Conservation (phyloP, 805 yeast genomes). For the Candida piceae region DNA sequence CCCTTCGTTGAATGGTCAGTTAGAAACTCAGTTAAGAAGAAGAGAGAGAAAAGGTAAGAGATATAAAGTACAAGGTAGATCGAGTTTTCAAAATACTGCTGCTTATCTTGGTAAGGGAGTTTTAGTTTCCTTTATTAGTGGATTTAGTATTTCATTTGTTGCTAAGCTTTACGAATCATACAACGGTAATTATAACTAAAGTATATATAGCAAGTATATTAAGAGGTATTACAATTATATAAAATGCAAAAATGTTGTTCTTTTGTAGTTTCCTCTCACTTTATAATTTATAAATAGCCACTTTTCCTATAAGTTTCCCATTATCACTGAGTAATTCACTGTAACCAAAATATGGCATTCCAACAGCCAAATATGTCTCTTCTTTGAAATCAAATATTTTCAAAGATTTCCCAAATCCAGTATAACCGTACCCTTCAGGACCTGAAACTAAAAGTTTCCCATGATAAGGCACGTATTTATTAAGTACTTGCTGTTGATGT, state of each 20-base stretch:
- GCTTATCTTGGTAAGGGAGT: not conserved
- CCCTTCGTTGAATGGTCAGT: too few species aligned
- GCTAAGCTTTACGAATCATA: constrained; percentile 6
- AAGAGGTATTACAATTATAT: too few species aligned
- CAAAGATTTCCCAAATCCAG: constrained; percentile 42
- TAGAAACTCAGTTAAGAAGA: too few species aligned
- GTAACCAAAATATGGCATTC: constrained; percentile 29
- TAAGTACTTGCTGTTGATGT: too few species aligned
- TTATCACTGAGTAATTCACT: constrained; percentile 18
- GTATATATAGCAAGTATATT: too few species aligned
- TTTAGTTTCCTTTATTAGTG: constrained; percentile 11
- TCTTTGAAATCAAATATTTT: constrained; percentile 21
- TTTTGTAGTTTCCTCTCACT: too few species aligned
- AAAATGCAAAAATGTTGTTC: too few species aligned
- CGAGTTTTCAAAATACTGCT: not conserved
- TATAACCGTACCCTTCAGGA: constrained; percentile 27
- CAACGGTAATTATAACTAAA: not conserved
- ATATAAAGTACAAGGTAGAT: too few species aligned
- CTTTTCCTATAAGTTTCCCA: constrained; percentile 30
- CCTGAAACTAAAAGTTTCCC: constrained; percentile 20
- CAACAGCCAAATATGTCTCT: constrained; percentile 29
- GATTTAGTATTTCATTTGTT: constrained; percentile 12
- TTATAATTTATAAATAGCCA: constrained; percentile 17
- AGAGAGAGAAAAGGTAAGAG: too few species aligned
- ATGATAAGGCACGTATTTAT: too few species aligned